phyloP scores from a whole-genome alignment of 2,329 filamentous ascomycete species.

The Fusarium hainanense region DNA sequence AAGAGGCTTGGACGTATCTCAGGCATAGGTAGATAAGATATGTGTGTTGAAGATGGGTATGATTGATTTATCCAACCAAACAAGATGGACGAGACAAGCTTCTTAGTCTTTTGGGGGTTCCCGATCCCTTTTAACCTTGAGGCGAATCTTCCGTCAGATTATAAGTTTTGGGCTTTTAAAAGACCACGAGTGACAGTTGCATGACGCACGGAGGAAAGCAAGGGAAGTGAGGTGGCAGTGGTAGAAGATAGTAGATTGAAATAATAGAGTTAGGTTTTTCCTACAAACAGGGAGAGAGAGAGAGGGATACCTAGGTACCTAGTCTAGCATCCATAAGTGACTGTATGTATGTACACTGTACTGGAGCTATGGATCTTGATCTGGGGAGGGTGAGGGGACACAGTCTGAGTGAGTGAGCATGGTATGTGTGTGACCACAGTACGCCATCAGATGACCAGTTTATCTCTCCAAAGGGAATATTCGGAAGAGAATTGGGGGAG shows the following conservation, averaged over 20 bases:
- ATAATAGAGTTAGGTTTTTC: constrained; percentile 16
- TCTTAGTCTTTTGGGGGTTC: constrained; percentile 9
- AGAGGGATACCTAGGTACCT: background rate
- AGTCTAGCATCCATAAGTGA: background rate
- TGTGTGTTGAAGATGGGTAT: constrained; percentile 1
- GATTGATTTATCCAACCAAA: constrained; percentile 33
- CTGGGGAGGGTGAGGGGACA: constrained; percentile 5
- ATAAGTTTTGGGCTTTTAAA: constrained; percentile 10
- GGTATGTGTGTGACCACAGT: constrained; percentile 33
- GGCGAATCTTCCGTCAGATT: constrained; percentile 25
- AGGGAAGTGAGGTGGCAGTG: background rate
- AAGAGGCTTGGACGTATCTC: constrained; percentile 35
- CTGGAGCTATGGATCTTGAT: background rate
- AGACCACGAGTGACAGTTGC: constrained; percentile 30
- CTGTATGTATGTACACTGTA: constrained; percentile 5
- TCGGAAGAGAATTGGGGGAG: constrained; percentile 29
- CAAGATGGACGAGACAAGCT: constrained; percentile 6
- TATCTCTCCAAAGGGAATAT: constrained; percentile 25
- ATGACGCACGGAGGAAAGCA: constrained; percentile 33
- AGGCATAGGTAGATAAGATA: constrained; percentile 22
- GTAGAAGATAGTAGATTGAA: constrained; percentile 6
- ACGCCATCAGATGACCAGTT: constrained; percentile 36
- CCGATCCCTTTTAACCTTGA: constrained; percentile 31
- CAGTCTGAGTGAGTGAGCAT: constrained; percentile 17
- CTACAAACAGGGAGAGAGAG: constrained; percentile 2